phyloP scores from a whole-genome alignment of 495 filamentous ascomycete species.

The Hypoxylon lienhwacheense region DNA sequence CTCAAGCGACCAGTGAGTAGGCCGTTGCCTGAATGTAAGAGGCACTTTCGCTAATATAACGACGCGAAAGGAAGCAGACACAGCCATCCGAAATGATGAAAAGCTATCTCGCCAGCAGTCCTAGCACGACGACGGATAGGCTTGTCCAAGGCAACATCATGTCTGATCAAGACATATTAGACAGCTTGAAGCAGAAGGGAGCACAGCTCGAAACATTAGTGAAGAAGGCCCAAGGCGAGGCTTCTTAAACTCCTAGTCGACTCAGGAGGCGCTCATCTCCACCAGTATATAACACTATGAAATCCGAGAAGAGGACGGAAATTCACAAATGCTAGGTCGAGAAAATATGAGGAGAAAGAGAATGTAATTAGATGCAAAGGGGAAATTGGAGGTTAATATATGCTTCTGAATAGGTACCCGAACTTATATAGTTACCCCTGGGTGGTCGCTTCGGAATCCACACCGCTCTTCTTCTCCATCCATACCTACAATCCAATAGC shows the following conservation, averaged over 20 bases:
- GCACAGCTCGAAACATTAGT: slow-evolving; percentile 14
- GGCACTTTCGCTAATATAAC: background rate
- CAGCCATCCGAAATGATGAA: slow-evolving; percentile 23
- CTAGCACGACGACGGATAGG: slow-evolving; percentile 30
- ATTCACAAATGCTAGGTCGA: background rate
- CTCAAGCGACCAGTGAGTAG: slow-evolving; percentile 22
- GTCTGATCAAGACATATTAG: slow-evolving; percentile 16
- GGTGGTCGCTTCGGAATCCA: slow-evolving; percentile 8
- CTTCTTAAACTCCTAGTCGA: background rate
- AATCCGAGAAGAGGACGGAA: background rate
- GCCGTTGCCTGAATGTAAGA: background rate
- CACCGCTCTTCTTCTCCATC: slow-evolving; percentile 20
- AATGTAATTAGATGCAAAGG: background rate
- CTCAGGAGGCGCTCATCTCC: background rate
- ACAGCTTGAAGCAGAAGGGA: slow-evolving; percentile 3
- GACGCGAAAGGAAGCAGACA: background rate
- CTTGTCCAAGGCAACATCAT: slow-evolving; percentile 25
- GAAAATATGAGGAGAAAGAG: background rate
- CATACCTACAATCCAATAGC: slow-evolving; percentile 5
- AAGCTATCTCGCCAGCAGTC: slow-evolving; percentile 23
- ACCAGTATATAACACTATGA: background rate
- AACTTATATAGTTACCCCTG: slow-evolving; percentile 9
- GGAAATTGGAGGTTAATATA: slow-evolving; percentile 22
- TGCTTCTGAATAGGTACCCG: slow-evolving; percentile 5
- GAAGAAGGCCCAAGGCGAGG: slow-evolving; percentile 7